Base-by-base conservation (phyloP, 768 basidiomycete species). In the Collybia sordida region DNA sequence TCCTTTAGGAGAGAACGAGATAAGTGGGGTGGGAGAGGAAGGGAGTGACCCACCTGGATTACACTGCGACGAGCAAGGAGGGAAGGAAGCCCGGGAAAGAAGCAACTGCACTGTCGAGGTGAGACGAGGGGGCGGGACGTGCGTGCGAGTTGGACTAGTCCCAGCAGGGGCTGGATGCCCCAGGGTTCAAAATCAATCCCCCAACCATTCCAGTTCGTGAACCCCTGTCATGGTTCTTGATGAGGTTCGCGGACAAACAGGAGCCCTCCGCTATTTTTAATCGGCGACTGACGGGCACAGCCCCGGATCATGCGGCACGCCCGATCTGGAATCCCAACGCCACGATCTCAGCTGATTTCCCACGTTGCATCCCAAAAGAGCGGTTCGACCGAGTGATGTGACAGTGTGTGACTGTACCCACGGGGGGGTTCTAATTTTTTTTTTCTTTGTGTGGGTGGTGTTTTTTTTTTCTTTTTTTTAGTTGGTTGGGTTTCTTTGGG, bases 301-400 rank as follows among this genome's bases (percentile, higher is more conserved):
- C 17, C 22, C 25, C 22, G 27, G 28, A 24, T 49, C 28, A 25
- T 7, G 15, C 43, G 49, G 27, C 31, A 24, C 18, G 25, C 37
- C 28, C 28, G 28, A 44, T 43, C 28, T 45, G 23, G 45, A n/a
- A n/a, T n/a, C n/a, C n/a, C n/a, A n/a, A n/a, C n/a, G 28, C 31
- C 28, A n/a, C 36, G 31, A 37, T 36, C 19, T n/a, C n/a, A n/a
- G n/a, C n/a, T 22, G 18, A 39, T 44, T 56, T 53, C 53, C 49
- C 34, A 35, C 44, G 22, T 49, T 49, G 56, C 53, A 50, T 7
- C 14, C 3, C 31, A 14, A 3, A 6, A 6, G 56, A 47, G 31
- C 11, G 31, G 14, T 12, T 31, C 31, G 31, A 14, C 31, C 6
- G n/a, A 11, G 31, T 31, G 31, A 31, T 14, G 14, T 14, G 31